Base-by-base conservation (phyloP, 805 yeast genomes). In the Candida nonsorbophila region DNA sequence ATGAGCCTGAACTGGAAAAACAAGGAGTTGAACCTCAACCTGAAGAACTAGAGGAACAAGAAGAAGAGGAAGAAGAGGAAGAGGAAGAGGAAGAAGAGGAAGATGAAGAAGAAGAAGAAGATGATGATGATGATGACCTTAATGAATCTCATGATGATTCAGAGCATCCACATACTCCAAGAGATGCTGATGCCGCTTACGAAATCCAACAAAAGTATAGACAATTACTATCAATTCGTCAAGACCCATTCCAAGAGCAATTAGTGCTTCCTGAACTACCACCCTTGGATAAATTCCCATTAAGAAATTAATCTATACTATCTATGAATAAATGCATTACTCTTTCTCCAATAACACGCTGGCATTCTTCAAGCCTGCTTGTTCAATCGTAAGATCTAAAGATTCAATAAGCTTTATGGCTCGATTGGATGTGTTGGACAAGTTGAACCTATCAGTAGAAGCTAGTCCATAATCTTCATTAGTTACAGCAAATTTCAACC, bases 331-430 rank as follows among this genome's bases (percentile, higher is more conserved):
- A 15, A 16, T 11, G 11, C 9, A 21, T 35, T 36, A 47, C 25
- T 51, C 58, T 30, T 48, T 53, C 38, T 88, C 96, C 19, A 87
- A 63, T 27, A 85, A 55, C 5, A 88, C 57, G 26, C 90, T 79
- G 22, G 96, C 86, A 53, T 87, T 92, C 46, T 77, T 74, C 39
- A 92, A 67, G 1, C 87, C 88, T 1, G 92, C 85, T 6, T 75
- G 84, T 21, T 67, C 77, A 6, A 92, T 71, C 1, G 85, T 72
- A 36, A 58, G 41, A 20, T 75, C 74, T 23, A 84, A 53, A 56
- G 37, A 74, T 48, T 45, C 94, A 47, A 55, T 81, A 69, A 44
- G 69, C 62, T 44, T 79, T 74, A 52, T 70, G 53, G 51, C 29
- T 22, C 52, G 53, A 28, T 56, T 51, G 6, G 63, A 51, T 13